Evolutionary conservation across 805 yeast genomes (phyloP), one percentile per base, ranked within the genome.

Genomic region (Yarrowia alimentaria): DNA sequence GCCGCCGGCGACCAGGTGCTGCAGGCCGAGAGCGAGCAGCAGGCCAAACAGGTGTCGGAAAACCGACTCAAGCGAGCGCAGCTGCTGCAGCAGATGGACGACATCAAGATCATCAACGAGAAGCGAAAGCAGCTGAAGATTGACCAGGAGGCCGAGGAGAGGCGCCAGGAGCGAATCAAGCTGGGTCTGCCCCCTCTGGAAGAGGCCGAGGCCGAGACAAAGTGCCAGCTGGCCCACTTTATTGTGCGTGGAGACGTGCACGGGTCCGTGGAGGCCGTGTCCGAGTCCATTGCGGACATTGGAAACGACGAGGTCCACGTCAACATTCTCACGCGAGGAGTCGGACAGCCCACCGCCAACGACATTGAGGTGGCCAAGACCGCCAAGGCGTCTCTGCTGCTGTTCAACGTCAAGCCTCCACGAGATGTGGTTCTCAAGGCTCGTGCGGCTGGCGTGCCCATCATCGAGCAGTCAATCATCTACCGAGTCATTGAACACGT

Each of bases 201-300:
- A 19, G 68, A 74, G 52, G 71, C 61, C 6, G 59, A 33, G n/a
- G 54, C 56, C 2, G 58, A 55, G 2, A 51, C 57, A 3, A 55
- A 50, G 13, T 59, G 59, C 18, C 58, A 59, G 5, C 59, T 56
- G 7, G 64, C 63, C 5, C 60, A 56, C 5, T 88, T 82, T 57
- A 81, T 93, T 20, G 72, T 93, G 26, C 88, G 86, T 62, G 85
- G 96, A 0, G 99, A 93, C 67, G 97, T 91, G 1, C 81, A 83
- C 58, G 99, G 99, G 0, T 90, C 98, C 0, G 85, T 86, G 0
- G 99, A 93, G 63, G 99, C 99, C 1, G 85, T 93, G 25, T 75
- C 71, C 29, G 96, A 90, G 64, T 80, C 91, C 58, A 79, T 93
- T 40, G 73, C 75, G 53, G 81, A 81, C 10, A 68, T 93, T n/a